These are phyloP conservation scores for Calonectria honghensis DNA, from an alignment of 2,329 filamentous ascomycete genomes.

Conservation along the genomic window DNA sequence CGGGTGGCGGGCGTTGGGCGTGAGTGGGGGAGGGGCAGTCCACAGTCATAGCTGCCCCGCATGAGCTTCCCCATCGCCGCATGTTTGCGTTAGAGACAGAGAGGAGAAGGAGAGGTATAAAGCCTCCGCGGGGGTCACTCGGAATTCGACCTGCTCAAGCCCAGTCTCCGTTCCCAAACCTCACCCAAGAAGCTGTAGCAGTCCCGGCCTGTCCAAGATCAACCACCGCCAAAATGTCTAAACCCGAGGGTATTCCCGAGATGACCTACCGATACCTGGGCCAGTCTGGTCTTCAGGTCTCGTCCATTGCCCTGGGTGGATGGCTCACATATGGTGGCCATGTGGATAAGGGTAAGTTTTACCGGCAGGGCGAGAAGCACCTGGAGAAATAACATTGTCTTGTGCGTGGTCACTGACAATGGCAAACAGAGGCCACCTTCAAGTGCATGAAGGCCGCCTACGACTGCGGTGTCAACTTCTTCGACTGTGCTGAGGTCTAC, in stretches of 20 bases:
- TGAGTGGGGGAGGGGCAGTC: slow-evolving; percentile 36
- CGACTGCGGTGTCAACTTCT: slow-evolving; percentile 77
- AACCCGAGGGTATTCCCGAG: slow-evolving; percentile 65
- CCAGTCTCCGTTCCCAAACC: not conserved
- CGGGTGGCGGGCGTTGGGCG: slow-evolving; percentile 6
- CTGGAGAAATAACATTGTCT: not conserved
- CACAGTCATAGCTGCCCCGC: slow-evolving; percentile 36
- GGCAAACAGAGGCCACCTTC: slow-evolving; percentile 65
- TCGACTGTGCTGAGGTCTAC: slow-evolving; percentile 77
- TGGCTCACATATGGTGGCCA: slow-evolving; percentile 86
- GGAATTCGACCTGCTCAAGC: not conserved
- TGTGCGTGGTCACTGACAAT: slow-evolving; percentile 32
- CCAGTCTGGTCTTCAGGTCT: slow-evolving; percentile 83
- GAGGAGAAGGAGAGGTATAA: slow-evolving; percentile 36
- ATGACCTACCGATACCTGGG: slow-evolving; percentile 86
- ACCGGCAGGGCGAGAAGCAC: not conserved
- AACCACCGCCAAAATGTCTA: slow-evolving; percentile 57
- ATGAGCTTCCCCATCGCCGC: slow-evolving; percentile 34
- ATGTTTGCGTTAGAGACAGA: slow-evolving; percentile 19
- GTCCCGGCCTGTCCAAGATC: slow-evolving; percentile 19
- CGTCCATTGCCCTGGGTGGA: slow-evolving; percentile 81
- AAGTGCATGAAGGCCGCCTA: slow-evolving; percentile 78
- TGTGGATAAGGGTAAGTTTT: slow-evolving; percentile 76
- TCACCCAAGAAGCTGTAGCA: not conserved
- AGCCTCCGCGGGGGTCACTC: slow-evolving; percentile 17